phyloP scores from a whole-genome alignment of 2,329 filamentous ascomycete genomes.

The Thermothelomyces thermophilus region DNA sequence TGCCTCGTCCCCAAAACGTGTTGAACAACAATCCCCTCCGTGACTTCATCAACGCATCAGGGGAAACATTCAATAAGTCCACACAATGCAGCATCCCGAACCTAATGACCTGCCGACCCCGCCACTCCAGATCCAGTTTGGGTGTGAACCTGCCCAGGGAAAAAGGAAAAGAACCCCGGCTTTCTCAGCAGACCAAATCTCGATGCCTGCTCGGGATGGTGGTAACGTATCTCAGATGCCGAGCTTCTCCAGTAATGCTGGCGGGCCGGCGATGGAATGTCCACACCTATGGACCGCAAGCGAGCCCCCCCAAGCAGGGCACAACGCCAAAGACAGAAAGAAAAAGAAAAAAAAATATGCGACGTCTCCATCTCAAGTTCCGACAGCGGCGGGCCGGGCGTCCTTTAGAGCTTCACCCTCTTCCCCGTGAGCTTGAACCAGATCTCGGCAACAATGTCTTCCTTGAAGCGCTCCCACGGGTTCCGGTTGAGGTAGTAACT shows the following conservation, averaged over 20 bases:
- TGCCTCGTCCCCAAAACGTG: too few species aligned
- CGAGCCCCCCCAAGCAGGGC: too few species aligned
- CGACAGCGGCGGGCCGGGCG: too few species aligned
- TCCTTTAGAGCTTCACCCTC: slow-evolving; percentile 49
- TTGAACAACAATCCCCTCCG: too few species aligned
- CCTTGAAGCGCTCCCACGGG: slow-evolving; percentile 70
- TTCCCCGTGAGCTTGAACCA: slow-evolving; percentile 60
- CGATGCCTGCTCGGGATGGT: background rate
- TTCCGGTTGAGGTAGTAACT: slow-evolving; percentile 85
- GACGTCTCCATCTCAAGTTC: too few species aligned
- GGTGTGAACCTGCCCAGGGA: background rate
- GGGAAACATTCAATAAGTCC: background rate
- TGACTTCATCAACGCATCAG: background rate
- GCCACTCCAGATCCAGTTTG: background rate
- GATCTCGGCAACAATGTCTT: slow-evolving; percentile 53
- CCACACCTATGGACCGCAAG: background rate
- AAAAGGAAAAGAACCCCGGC: background rate
- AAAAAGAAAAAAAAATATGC: too few species aligned
- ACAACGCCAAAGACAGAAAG: too few species aligned
- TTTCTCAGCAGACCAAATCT: background rate
- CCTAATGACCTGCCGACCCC: background rate
- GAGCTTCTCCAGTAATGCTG: background rate
- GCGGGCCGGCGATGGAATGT: background rate
- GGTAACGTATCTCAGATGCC: background rate
- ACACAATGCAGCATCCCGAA: slow-evolving; percentile 1